Evolutionary conservation across 129 eudicot genomes (phyloP), one percentile per base, ranked within the genome.

Genomic region (Apium graveolens): DNA sequence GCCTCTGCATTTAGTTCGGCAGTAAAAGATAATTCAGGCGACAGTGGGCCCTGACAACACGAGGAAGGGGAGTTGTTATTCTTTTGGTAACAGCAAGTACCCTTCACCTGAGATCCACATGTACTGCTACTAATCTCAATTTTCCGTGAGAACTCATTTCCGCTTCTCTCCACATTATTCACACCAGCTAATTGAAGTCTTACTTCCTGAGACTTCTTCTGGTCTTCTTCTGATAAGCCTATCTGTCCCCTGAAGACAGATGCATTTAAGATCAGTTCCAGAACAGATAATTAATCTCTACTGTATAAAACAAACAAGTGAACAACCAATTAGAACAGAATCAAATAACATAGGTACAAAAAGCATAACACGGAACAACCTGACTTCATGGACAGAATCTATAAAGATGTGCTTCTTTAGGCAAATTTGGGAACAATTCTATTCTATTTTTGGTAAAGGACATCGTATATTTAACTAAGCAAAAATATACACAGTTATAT

Each of bases 171-270:
- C 73, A 70, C 45, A 78, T 80, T 74, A 68, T 45, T 78, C 65
- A 85, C 89, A 37, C 89, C 91, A 26, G 85, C 74, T 78, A 80
- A 81, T 76, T 82, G 81, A 71, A 87, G 85, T 83, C 98, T 87
- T 74, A 73, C 79, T 75, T 90, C 96, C 77, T 85, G 97, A 13
- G 88, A 80, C 81, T 78, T 87, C 87, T 78, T 88, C 84, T 95
- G 99, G 21, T 90, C 97, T 73, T 95, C 99, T 82, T 91, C 99
- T 10, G 97, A 86, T 88, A 95, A 81, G 74, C 99, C 99, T 96
- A 95, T 91, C 80, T 95, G 97, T 66, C 99, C 99, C 90, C 99
- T 94, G 85, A 76, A 77, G 35, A 74, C 24, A 66, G 20, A 26
- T 35, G 65, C 65, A 75, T 24, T 78, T 35, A 65, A 27, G 24